A percentile compares a stretch with the other conserved stretches of the same genome.
Conservation (phyloP, 106 monocot species). For the Acanthochlamys bracteata region DNA sequence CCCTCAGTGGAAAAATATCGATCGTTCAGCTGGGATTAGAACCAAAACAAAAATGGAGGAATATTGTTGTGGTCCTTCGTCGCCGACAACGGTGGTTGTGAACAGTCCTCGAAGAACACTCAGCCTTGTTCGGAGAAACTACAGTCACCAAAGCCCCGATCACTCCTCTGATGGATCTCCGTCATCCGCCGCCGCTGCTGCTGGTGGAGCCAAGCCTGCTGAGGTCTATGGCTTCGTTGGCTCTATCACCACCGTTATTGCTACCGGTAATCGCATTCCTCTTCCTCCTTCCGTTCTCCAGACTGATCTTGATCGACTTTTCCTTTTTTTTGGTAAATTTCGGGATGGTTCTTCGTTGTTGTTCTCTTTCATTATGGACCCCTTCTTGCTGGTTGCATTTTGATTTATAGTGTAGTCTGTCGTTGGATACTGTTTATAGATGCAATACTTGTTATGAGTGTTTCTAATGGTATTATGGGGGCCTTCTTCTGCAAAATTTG, state of each 20-base stretch:
- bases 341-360: too few relatives aligned
- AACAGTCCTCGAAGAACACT: conserved; percentile 71
- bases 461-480: too few relatives aligned
- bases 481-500: too few relatives aligned
- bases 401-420: too few relatives aligned
- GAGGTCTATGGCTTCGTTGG: conserved; percentile 99
- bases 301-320: too few relatives aligned
- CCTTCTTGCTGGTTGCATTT: too few relatives aligned
- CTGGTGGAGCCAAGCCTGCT: conserved; percentile 68
- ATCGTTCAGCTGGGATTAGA: background rate
- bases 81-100: conserved; percentile 36
- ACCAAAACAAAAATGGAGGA: background rate
- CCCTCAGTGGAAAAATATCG: too few relatives aligned
- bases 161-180: background rate
- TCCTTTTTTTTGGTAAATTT: too few relatives aligned
- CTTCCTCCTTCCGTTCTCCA: background rate
- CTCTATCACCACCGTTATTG: conserved; percentile 79
- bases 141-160: conserved; percentile 5
- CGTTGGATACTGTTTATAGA: too few relatives aligned
- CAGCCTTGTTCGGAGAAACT: conserved; percentile 48
- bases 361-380: too few relatives aligned
- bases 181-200: conserved; percentile 12
- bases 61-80: conserved; percentile 8
- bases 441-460: too few relatives aligned
- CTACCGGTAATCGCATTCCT: conserved; percentile 42